Evolutionary conservation across 1,284 basidiomycete genomes (phyloP).

Genomic region (Puccinia sorghi): DNA sequence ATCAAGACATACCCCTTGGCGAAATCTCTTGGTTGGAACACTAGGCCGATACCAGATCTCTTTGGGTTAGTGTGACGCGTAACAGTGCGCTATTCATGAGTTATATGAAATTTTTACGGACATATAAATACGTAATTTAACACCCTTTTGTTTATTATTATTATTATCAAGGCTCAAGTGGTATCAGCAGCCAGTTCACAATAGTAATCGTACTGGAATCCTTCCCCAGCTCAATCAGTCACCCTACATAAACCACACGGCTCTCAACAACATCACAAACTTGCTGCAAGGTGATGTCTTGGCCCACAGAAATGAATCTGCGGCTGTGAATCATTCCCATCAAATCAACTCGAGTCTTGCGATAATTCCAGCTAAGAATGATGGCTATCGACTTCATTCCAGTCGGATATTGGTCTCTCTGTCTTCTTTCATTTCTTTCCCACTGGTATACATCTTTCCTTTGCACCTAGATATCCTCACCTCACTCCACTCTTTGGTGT

Average conservation of each 20-base stretch:
- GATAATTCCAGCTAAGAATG: neutral
- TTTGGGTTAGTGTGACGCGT: conserved; percentile 32
- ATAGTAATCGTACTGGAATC: conserved; percentile 9
- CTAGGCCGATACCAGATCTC: conserved; percentile 59
- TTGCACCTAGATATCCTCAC: neutral
- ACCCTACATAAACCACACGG: neutral
- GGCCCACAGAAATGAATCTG: conserved; percentile 1
- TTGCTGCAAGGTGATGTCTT: neutral
- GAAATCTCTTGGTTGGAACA: conserved; percentile 68
- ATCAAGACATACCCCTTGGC: conserved; percentile 69
- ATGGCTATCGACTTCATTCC: neutral
- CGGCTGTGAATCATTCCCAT: neutral
- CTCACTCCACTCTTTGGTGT: neutral
- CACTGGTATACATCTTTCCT: neutral
- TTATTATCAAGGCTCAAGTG: neutral
- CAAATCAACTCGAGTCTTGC: neutral
- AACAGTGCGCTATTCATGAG: neutral
- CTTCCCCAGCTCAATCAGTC: neutral
- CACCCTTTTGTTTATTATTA: neutral
- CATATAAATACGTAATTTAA: neutral
- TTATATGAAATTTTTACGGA: neutral
- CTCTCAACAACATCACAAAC: neutral
- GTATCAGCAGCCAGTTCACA: conserved; percentile 4
- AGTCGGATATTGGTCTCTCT: neutral
- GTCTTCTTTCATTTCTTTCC: conserved; percentile 3